phyloP scores from a whole-genome alignment of 495 filamentous ascomycete species.

The Stereocaulon alpinum region DNA sequence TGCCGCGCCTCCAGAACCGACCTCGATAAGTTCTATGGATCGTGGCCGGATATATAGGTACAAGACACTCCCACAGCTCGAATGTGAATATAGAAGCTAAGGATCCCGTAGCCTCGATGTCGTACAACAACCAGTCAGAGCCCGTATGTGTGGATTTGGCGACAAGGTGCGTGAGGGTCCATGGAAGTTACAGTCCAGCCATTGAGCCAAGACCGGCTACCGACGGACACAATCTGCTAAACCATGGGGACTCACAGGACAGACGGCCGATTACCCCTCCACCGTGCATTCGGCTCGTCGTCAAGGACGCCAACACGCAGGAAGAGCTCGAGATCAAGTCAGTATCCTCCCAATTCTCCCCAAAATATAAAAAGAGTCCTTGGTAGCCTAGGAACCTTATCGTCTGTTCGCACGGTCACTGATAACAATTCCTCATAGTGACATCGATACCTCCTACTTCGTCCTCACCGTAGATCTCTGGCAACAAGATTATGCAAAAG shows the following conservation, averaged over 20 bases:
- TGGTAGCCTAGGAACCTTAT: not conserved
- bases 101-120: conserved; percentile 46
- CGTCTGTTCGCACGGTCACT: conserved; percentile 11
- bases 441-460: conserved; percentile 79
- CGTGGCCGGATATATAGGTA: conserved; percentile 22
- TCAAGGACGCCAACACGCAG: conserved; percentile 67
- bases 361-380: not conserved
- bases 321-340: conserved; percentile 88
- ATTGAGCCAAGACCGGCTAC: not conserved
- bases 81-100: not conserved
- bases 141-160: conserved; percentile 98
- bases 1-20: conserved; percentile 11
- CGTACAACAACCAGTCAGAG: conserved; percentile 84
- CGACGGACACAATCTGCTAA: conserved; percentile 5
- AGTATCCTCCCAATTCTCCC: conserved; percentile 24
- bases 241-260: conserved; percentile 48
- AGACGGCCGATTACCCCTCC: conserved; percentile 93
- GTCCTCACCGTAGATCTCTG: conserved; percentile 91
- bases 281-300: conserved; percentile 77
- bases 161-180: conserved; percentile 61
- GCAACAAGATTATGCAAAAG: conserved; percentile 69
- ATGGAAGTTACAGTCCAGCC: not conserved
- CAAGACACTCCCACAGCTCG: not conserved
- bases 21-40: conserved; percentile 10
- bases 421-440: conserved; percentile 33